Evolutionary conservation across 352 stramenopile genomes (phyloP), one percentile per base, ranked within the genome.

Genomic region (Phytophthora hibernalis): DNA sequence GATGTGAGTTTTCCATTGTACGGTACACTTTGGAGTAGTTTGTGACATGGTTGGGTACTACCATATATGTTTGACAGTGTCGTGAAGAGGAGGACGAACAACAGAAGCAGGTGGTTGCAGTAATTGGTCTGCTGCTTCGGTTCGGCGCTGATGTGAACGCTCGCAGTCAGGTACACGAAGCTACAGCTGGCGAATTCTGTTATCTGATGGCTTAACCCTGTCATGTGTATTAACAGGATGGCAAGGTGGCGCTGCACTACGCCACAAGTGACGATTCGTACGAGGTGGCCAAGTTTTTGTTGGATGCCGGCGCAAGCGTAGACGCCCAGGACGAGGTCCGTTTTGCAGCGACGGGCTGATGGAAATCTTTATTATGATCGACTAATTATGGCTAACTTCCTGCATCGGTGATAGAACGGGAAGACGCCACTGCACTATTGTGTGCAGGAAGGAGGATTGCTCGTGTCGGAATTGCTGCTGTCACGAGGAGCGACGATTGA

Each of bases 171-270:
- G 66, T 69, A 63, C 38, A 33, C 18, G 10, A 11, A 20, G 24
- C n/a, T 10, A 24, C n/a, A 31, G 26, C 2, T 31, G 26, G 26
- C 9, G 26, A 40, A 40, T 13, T 12, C 33, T 40, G 11, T 40
- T n/a, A 40, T 40, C 33, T 40, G 11, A 16, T 40, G 33, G 11
- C 16, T n/a, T 4, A 40, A 40, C 1, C n/a, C 9, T 6, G 1
- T n/a, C 11, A 40, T 40, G 0, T 7, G 33, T 26, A 24, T 8
- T 24, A 10, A 53, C 38, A 76, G 58, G 64, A 68, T 16, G 48
- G 53, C 0, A 72, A 76, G 22, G 70, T 57, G 13, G 57, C 63
- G 9, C 55, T 76, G 18, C 63, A 73, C 22, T 66, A 53, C 6
- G 50, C 63, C 16, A 70, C 54, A 15, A 51, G 56, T 8, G 57